These are phyloP conservation scores for Candida mattraensis DNA, from an alignment of 805 yeast species.

Conservation along the genomic window DNA sequence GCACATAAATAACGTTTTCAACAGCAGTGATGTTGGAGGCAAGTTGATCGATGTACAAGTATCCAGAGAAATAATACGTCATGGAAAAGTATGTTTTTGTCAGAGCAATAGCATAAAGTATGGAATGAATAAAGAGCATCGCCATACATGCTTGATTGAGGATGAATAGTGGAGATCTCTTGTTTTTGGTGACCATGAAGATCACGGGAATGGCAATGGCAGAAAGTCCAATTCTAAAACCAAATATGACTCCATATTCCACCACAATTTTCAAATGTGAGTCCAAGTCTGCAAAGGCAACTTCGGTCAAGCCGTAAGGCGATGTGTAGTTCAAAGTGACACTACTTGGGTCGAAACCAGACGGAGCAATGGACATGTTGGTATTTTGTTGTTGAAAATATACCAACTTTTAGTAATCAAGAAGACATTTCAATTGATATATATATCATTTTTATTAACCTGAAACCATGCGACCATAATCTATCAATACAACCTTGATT, in stretches of 20 bases:
- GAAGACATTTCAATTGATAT: too few species aligned
- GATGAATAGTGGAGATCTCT: slow-evolving; percentile 68
- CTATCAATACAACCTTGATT: too few species aligned
- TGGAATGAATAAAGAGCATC: slow-evolving; percentile 57
- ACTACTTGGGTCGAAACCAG: slow-evolving; percentile 19
- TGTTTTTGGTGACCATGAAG: slow-evolving; percentile 50
- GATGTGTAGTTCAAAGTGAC: slow-evolving; percentile 41
- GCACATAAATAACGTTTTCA: slow-evolving; percentile 56
- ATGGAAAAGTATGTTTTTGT: slow-evolving; percentile 52
- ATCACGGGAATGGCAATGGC: slow-evolving; percentile 46
- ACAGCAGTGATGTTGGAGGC: slow-evolving; percentile 57
- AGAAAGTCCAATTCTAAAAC: slow-evolving; percentile 59
- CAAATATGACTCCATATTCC: slow-evolving; percentile 48
- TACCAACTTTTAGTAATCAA: too few species aligned
- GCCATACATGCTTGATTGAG: slow-evolving; percentile 64
- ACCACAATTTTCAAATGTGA: slow-evolving; percentile 32
- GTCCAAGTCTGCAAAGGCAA: slow-evolving; percentile 46
- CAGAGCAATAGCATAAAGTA: slow-evolving; percentile 55
- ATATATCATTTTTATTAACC: too few species aligned
- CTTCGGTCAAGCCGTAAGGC: slow-evolving; percentile 37
- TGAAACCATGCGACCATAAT: too few species aligned
- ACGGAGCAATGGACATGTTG: slow-evolving; percentile 13
- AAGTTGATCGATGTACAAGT: slow-evolving; percentile 37
- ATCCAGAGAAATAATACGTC: slow-evolving; percentile 47
- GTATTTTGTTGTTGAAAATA: too few species aligned